Conservation (phyloP, 1,284 basidiomycete species). For the Sporisorium graminicola region DNA sequence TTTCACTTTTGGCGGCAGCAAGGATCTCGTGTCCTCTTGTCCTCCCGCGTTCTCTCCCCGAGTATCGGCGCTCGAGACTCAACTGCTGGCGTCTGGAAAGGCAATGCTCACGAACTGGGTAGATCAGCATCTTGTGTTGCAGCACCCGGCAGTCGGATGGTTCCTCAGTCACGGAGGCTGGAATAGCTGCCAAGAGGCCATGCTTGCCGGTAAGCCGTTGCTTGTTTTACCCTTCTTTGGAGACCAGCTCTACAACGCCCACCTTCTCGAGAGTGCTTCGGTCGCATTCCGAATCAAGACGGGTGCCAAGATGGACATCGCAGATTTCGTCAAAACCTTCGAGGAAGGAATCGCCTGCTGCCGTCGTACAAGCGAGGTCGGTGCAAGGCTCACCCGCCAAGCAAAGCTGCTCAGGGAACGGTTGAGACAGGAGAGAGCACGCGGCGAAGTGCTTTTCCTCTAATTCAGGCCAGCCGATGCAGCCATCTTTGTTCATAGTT, state of each 20-base stretch:
- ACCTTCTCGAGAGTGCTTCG: neutral
- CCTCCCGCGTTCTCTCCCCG: neutral
- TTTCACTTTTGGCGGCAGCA: conserved; percentile 14
- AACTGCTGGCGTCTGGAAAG: neutral
- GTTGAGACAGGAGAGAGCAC: neutral
- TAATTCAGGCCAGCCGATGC: too few species aligned
- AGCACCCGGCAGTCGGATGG: conserved; percentile 11
- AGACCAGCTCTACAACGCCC: conserved; percentile 15
- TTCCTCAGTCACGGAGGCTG: conserved; percentile 23
- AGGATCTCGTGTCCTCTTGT: conserved; percentile 11
- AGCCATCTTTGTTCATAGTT: too few species aligned
- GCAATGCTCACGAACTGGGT: conserved; percentile 8
- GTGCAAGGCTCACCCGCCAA: neutral
- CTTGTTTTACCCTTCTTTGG: conserved; percentile 15
- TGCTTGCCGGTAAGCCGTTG: conserved; percentile 13
- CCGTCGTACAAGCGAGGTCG: conserved; percentile 1
- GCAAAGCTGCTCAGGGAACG: conserved; percentile 3
- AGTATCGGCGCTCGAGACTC: neutral
- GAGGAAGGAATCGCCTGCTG: conserved; percentile 3
- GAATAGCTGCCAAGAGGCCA: conserved; percentile 12
- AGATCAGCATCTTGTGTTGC: conserved; percentile 9
- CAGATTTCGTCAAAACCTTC: conserved; percentile 4
- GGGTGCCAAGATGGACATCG: neutral
- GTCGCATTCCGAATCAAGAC: conserved; percentile 11
- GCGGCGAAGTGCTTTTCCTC: too few species aligned